A percentile compares a stretch with the other conserved stretches of the same genome.
phyloP scores from a whole-genome alignment of 768 basidiomycete genomes.

The Gautieria morchelliformis region DNA sequence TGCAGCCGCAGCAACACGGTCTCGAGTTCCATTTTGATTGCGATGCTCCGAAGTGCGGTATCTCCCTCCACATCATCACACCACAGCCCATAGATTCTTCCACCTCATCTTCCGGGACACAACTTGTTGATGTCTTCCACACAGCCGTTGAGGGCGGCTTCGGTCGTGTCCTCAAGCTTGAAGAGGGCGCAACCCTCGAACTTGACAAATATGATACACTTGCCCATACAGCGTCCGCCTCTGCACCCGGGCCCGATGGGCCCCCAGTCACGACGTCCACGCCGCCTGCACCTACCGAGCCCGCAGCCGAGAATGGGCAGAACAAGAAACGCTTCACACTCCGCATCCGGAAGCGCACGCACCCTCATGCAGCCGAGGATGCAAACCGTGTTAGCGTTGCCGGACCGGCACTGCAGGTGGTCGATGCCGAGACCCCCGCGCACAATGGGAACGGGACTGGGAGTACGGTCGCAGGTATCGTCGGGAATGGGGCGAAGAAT shows the following conservation, averaged over 20 bases:
- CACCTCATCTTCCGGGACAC: conserved; percentile 47
- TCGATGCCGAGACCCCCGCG: conserved; percentile 48
- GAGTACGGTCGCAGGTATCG: conserved; percentile 14
- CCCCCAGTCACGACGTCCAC: conserved; percentile 2
- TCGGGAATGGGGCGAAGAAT: conserved; percentile 10
- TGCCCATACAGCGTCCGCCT: conserved; percentile 13
- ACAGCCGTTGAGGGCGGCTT: conserved; percentile 75
- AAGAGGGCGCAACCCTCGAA: conserved; percentile 73
- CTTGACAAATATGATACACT: conserved; percentile 56
- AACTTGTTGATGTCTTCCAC: conserved; percentile 28
- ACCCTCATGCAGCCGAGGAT: conserved; percentile 27
- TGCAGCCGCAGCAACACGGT: conserved; percentile 53
- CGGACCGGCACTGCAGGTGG: conserved; percentile 70
- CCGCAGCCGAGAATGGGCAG: conserved; percentile 13
- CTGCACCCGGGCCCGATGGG: conserved; percentile 5
- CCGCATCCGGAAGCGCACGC: conserved; percentile 51
- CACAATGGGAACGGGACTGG: background rate
- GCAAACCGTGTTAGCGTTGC: conserved; percentile 28
- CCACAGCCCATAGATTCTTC: conserved; percentile 43
- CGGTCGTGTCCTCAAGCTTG: conserved; percentile 58
- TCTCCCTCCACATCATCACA: conserved; percentile 69
- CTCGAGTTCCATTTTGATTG: conserved; percentile 92
- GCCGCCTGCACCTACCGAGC: conserved; percentile 6
- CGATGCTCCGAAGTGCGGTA: conserved; percentile 74
- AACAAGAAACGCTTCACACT: conserved; percentile 56